A percentile compares a stretch with the other conserved stretches of the same genome.
Conservation (phyloP, 2,329 filamentous ascomycete genomes). For the Cladophialophora exuberans region DNA sequence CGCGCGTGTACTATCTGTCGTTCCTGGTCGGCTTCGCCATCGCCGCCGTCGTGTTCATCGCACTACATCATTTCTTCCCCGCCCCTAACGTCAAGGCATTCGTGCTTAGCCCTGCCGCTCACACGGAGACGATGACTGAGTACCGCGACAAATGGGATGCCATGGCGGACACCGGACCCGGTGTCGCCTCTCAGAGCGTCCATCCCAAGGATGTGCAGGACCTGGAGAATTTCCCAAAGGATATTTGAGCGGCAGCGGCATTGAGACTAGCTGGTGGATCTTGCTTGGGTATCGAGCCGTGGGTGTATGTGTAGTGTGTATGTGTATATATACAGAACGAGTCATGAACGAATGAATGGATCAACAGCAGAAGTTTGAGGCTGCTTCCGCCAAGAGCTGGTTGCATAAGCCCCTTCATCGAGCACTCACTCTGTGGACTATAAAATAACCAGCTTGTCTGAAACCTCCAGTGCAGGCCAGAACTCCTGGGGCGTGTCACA, state of each 20-base stretch:
- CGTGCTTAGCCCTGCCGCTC: constrained; percentile 6
- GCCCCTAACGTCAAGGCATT: constrained; percentile 20
- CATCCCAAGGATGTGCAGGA: constrained; percentile 9
- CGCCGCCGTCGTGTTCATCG: constrained; percentile 39
- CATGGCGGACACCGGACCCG: neutral
- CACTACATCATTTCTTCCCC: constrained; percentile 24
- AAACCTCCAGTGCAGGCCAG: neutral
- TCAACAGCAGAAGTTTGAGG: too few relatives aligned
- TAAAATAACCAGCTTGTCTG: constrained; percentile 2
- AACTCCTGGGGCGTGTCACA: constrained; percentile 1
- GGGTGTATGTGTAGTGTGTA: too few relatives aligned
- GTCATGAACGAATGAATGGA: too few relatives aligned
- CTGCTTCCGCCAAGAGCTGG: too few relatives aligned
- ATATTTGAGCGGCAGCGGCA: constrained; percentile 16
- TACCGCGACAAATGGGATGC: constrained; percentile 21
- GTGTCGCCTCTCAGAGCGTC: neutral
- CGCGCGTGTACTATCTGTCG: constrained; percentile 47
- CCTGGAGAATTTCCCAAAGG: constrained; percentile 14
- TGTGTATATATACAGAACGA: too few relatives aligned
- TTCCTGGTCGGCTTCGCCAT: constrained; percentile 47
- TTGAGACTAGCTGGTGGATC: too few relatives aligned
- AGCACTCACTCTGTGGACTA: too few relatives aligned
- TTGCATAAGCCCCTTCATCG: too few relatives aligned
- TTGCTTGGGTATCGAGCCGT: too few relatives aligned
- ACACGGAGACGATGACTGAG: constrained; percentile 15